Conservation (phyloP, 2,329 filamentous ascomycete genomes). For the Harringtonia aguacate region DNA sequence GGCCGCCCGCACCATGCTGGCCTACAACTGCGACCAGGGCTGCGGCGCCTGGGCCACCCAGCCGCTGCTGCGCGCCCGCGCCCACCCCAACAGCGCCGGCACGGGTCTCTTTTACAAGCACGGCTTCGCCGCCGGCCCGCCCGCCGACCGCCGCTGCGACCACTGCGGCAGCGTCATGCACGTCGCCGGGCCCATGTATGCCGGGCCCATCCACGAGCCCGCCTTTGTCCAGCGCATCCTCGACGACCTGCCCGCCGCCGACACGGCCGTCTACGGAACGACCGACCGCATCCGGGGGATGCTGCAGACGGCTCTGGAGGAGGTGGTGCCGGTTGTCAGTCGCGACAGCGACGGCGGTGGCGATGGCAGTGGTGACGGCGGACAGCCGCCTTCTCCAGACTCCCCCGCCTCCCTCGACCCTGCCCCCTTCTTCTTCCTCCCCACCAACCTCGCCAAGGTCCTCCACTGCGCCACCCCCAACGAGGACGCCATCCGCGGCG, state of each 20-base stretch:
- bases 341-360: slow-evolving; percentile 14
- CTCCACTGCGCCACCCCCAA: slow-evolving; percentile 71
- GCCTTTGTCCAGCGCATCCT: slow-evolving; percentile 75
- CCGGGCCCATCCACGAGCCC: slow-evolving; percentile 73
- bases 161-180: slow-evolving; percentile 86
- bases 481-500: slow-evolving; percentile 71
- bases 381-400: too few relatives aligned
- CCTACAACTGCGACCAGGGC: slow-evolving; percentile 82
- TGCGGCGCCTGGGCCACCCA: slow-evolving; percentile 91
- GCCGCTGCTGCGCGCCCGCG: slow-evolving; percentile 59
- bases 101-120: slow-evolving; percentile 67
- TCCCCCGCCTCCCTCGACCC: slow-evolving; percentile 53
- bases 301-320: slow-evolving; percentile 80
- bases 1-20: slow-evolving; percentile 82
- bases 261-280: slow-evolving; percentile 66
- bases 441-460: slow-evolving; percentile 62
- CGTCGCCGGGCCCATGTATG: slow-evolving; percentile 90
- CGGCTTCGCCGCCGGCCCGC: slow-evolving; percentile 60
- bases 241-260: slow-evolving; percentile 54
- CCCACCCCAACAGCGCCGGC: slow-evolving; percentile 59
- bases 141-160: slow-evolving; percentile 54
- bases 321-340: slow-evolving; percentile 31
- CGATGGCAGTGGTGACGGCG: slow-evolving; percentile 10
- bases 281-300: slow-evolving; percentile 77
- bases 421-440: slow-evolving; percentile 79